Evolutionary conservation across 768 basidiomycete genomes (phyloP).

Genomic region (Hortiboletus campestris): DNA sequence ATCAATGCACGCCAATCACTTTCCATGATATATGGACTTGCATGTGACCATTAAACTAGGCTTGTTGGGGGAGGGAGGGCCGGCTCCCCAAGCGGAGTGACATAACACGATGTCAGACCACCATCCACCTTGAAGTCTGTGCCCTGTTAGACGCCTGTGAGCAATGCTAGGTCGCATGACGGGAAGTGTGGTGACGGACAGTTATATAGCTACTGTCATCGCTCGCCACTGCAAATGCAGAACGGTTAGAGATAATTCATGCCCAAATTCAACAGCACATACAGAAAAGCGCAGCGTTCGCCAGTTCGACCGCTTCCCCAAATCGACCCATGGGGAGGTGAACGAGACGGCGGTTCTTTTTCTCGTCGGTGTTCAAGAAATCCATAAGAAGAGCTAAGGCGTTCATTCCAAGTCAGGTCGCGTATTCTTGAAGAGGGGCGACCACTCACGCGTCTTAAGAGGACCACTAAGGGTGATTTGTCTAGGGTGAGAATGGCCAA

Average conservation of each 20-base stretch:
- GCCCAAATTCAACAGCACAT: constrained; percentile 36
- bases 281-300: constrained; percentile 92
- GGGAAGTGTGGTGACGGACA: constrained; percentile 43
- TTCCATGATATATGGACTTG: too few relatives aligned
- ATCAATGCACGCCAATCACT: neutral
- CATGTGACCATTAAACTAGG: constrained; percentile 37
- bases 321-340: constrained; percentile 97
- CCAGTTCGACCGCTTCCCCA: constrained; percentile 94
- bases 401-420: neutral
- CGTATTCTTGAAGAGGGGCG: neutral
- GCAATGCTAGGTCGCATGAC: neutral
- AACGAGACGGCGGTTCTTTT: constrained; percentile 84
- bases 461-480: constrained; percentile 63
- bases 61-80: constrained; percentile 68
- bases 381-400: constrained; percentile 92
- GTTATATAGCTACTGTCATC: constrained; percentile 97
- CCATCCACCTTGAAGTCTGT: constrained; percentile 97
- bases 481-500: constrained; percentile 1
- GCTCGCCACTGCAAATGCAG: constrained; percentile 62
- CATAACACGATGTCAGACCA: constrained; percentile 89
- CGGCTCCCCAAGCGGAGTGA: constrained; percentile 82
- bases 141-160: constrained; percentile 45
- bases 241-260: constrained; percentile 6
- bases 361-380: constrained; percentile 95
- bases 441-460: constrained; percentile 80